A percentile compares a stretch with the other conserved stretches of the same genome.
Conservation (phyloP, 2,329 filamentous ascomycete species). For the Clonostachys rosea region DNA sequence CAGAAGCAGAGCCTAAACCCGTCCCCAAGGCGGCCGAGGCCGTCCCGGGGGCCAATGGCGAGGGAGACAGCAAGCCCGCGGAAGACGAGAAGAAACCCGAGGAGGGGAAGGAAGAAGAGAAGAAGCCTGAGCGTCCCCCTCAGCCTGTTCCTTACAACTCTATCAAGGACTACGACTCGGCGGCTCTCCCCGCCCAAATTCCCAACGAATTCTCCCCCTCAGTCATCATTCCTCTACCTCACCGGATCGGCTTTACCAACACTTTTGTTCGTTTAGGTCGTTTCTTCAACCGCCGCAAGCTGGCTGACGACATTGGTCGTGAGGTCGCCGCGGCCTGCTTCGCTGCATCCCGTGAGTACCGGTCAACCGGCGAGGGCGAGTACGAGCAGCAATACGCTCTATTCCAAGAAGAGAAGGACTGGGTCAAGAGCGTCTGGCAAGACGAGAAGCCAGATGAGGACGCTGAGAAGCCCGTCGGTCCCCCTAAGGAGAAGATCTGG, state of each 20-base stretch:
- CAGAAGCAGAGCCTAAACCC: conserved; percentile 9
- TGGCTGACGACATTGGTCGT: conserved; percentile 85
- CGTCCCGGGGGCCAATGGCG: conserved; percentile 11
- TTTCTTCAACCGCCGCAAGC: conserved; percentile 76
- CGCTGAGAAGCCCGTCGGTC: conserved; percentile 31
- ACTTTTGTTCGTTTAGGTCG: conserved; percentile 82
- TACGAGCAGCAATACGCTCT: conserved; percentile 50
- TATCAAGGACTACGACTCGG: conserved; percentile 65
- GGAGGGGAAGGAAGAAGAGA: conserved; percentile 37
- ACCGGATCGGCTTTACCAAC: conserved; percentile 88
- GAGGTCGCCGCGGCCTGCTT: conserved; percentile 85
- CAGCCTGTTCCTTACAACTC: conserved; percentile 72
- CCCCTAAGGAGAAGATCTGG: conserved; percentile 68
- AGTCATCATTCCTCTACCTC: conserved; percentile 71
- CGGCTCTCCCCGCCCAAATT: conserved; percentile 57
- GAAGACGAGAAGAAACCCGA: conserved; percentile 31
- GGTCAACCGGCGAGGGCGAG: conserved; percentile 26
- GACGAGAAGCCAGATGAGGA: conserved; percentile 33
- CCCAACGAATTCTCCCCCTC: conserved; percentile 72
- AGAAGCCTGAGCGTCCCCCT: conserved; percentile 51
- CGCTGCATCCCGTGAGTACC: conserved; percentile 47
- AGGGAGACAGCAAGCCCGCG: conserved; percentile 7
- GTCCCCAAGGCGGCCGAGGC: conserved; percentile 8
- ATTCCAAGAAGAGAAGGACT: conserved; percentile 69
- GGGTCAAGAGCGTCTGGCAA: conserved; percentile 76